These are phyloP conservation scores for Comarum palustre DNA, from an alignment of 306 rosid genomes.

Conservation along the genomic window DNA sequence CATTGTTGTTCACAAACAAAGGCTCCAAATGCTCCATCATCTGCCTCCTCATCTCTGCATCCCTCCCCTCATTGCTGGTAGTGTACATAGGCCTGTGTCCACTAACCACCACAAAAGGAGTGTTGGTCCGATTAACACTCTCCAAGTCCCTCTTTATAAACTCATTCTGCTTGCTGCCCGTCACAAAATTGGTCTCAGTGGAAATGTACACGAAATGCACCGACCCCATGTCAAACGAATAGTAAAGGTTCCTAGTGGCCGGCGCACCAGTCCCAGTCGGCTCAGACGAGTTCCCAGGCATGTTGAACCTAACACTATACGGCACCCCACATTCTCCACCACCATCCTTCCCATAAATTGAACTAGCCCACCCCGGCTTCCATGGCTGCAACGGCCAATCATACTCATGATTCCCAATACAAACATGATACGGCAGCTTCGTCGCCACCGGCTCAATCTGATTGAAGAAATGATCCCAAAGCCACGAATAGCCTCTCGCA, in stretches of 20 bases:
- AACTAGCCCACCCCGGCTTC: slow-evolving; percentile 68
- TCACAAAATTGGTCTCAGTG: slow-evolving; percentile 83
- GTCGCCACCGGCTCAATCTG: slow-evolving; percentile 78
- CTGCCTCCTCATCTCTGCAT: slow-evolving; percentile 49
- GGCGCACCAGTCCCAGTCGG: slow-evolving; percentile 64
- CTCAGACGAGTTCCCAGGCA: slow-evolving; percentile 94
- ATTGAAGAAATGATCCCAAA: slow-evolving; percentile 80
- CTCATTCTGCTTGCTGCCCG: slow-evolving; percentile 63
- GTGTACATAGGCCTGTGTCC: slow-evolving; percentile 98
- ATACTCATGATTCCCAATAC: slow-evolving; percentile 89
- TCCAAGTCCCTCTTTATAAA: slow-evolving; percentile 78
- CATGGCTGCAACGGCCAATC: slow-evolving; percentile 87
- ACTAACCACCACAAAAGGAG: slow-evolving; percentile 75
- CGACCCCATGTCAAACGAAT: slow-evolving; percentile 74
- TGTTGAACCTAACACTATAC: slow-evolving; percentile 75
- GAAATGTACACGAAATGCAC: slow-evolving; percentile 81
- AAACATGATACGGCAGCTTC: slow-evolving; percentile 77
- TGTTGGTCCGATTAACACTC: slow-evolving; percentile 59
- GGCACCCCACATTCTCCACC: slow-evolving; percentile 99
- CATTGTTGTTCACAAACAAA: slow-evolving; percentile 69
- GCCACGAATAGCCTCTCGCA: slow-evolving; percentile 87
- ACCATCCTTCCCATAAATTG: slow-evolving; percentile 68
- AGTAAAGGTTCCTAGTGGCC: slow-evolving; percentile 67
- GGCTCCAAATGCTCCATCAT: slow-evolving; percentile 84
- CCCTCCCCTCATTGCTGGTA: slow-evolving; percentile 66